Conservation (phyloP, 108 stramenopile species). For the Conticribra weissflogii region DNA sequence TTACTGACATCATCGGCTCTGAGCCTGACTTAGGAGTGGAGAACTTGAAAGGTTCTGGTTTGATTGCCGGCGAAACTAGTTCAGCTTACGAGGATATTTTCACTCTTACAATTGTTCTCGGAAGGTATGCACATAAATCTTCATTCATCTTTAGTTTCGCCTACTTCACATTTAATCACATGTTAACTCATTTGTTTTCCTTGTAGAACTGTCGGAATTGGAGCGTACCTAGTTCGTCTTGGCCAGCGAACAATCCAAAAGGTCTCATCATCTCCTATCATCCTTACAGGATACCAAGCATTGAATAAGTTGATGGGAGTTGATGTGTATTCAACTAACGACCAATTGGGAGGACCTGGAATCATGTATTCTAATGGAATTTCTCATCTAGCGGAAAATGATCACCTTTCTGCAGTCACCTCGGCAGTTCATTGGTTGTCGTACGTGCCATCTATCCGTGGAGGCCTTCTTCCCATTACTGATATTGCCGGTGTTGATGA, state of each 20-base stretch:
- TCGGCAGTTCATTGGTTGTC: slow-evolving; percentile 94
- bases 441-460: slow-evolving; percentile 88
- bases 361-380: slow-evolving; percentile 99
- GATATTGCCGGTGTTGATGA: slow-evolving; percentile 90
- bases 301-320: slow-evolving; percentile 99
- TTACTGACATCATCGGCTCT: slow-evolving; percentile 94
- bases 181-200: neutral
- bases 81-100: slow-evolving; percentile 96
- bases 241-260: slow-evolving; percentile 99
- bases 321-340: slow-evolving; percentile 99
- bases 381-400: slow-evolving; percentile 89
- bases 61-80: slow-evolving; percentile 99
- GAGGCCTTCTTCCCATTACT: slow-evolving; percentile 83
- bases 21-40: slow-evolving; percentile 99
- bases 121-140: slow-evolving; percentile 44
- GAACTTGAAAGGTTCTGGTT: slow-evolving; percentile 96
- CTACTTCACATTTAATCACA: neutral
- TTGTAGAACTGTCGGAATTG: slow-evolving; percentile 95
- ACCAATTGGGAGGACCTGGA: slow-evolving; percentile 96
- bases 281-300: slow-evolving; percentile 98
- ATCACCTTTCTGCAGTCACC: slow-evolving; percentile 91
- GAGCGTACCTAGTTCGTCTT: slow-evolving; percentile 98
- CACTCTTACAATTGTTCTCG: slow-evolving; percentile 96
- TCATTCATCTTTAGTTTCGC: neutral
- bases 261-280: slow-evolving; percentile 91